These are phyloP conservation scores for Claviceps fusiformis DNA, from an alignment of 2,329 filamentous ascomycete genomes.

Conservation along the genomic window DNA sequence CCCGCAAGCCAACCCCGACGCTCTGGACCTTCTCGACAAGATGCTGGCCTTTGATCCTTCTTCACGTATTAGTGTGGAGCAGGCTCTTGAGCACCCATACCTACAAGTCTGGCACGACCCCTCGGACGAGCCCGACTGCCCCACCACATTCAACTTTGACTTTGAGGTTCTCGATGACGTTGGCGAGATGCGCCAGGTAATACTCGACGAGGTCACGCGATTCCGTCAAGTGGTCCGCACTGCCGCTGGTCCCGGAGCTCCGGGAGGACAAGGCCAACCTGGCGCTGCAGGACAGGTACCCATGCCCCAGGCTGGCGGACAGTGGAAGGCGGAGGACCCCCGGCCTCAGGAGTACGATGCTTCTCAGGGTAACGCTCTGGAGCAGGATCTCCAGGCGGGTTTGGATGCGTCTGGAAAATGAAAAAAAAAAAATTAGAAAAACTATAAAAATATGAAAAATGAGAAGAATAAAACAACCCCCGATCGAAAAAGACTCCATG, in stretches of 20 bases:
- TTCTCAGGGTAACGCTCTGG: conserved; percentile 34
- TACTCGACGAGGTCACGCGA: conserved; percentile 79
- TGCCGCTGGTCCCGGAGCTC: conserved; percentile 25
- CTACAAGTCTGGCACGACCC: conserved; percentile 97
- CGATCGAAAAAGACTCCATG: too few relatives aligned
- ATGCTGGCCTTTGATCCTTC: conserved; percentile 97
- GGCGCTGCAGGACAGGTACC: conserved; percentile 32
- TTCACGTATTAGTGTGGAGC: conserved; percentile 83
- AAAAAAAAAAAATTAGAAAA: too few relatives aligned
- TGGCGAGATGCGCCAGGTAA: conserved; percentile 90
- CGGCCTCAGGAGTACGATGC: conserved; percentile 45
- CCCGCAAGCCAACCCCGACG: conserved; percentile 88
- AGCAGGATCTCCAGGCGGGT: conserved; percentile 44
- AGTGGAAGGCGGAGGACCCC: conserved; percentile 48
- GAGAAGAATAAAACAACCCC: neutral
- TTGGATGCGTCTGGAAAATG: conserved; percentile 18
- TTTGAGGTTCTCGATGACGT: conserved; percentile 98
- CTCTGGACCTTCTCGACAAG: conserved; percentile 84
- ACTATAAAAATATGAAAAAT: too few relatives aligned
- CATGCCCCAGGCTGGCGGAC: conserved; percentile 33
- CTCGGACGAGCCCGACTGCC: conserved; percentile 87
- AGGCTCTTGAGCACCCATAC: conserved; percentile 92
- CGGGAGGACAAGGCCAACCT: conserved; percentile 23
- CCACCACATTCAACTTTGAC: conserved; percentile 91
- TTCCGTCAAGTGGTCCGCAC: conserved; percentile 58